Evolutionary conservation across 2,329 filamentous ascomycete genomes (phyloP).

Genomic region (Arthroderma sp.): DNA sequence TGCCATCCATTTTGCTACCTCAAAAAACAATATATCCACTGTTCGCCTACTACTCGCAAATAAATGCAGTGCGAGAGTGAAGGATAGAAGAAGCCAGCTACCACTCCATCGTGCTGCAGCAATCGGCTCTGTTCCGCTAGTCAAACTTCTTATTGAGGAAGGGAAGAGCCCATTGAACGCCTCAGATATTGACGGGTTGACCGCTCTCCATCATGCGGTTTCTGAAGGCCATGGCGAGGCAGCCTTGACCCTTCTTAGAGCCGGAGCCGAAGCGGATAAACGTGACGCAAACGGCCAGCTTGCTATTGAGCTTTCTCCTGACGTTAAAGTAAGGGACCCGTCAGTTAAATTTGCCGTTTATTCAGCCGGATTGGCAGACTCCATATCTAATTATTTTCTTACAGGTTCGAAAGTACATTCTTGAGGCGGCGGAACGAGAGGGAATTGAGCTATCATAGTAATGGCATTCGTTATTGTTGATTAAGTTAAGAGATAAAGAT

Average conservation of each 20-base stretch:
- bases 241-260: constrained; percentile 68
- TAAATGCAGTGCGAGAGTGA: constrained; percentile 65
- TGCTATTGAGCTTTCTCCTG: constrained; percentile 72
- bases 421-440: constrained; percentile 68
- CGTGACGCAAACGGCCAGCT: constrained; percentile 58
- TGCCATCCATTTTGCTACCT: constrained; percentile 80
- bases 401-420: constrained; percentile 63
- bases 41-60: constrained; percentile 64
- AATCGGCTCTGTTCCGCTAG: constrained; percentile 75
- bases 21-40: constrained; percentile 74
- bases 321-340: constrained; percentile 54
- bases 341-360: not conserved
- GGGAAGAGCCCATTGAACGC: constrained; percentile 69
- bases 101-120: constrained; percentile 86
- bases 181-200: constrained; percentile 69
- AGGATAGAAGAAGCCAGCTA: constrained; percentile 79
- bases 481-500: not conserved
- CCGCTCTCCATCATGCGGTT: constrained; percentile 69
- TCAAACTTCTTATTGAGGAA: constrained; percentile 64
- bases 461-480: not conserved
- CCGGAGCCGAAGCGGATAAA: constrained; percentile 71
- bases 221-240: constrained; percentile 59
- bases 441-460: constrained; percentile 54
- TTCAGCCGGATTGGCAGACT: not conserved
- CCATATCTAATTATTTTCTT: not conserved